phyloP scores from a whole-genome alignment of 2,329 filamentous ascomycete genomes.

The Pseudocercospora ulei region DNA sequence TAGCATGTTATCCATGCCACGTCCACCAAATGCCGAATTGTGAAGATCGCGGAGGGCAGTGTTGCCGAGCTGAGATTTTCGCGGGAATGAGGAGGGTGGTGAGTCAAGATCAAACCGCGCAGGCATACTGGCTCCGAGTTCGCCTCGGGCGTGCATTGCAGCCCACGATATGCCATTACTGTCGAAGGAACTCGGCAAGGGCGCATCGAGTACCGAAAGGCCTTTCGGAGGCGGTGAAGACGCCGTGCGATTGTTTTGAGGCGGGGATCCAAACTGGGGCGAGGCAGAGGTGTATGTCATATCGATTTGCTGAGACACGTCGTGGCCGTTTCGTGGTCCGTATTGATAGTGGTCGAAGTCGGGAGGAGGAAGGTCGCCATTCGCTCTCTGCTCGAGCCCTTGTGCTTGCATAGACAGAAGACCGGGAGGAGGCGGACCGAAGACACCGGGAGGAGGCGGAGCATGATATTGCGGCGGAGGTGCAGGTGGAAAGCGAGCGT shows the following conservation, averaged over 20 bases:
- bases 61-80: conserved; percentile 35
- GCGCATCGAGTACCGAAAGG: conserved; percentile 88
- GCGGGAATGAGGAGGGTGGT: conserved; percentile 57
- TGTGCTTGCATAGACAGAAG: conserved; percentile 34
- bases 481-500: conserved; percentile 43
- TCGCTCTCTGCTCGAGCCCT: conserved; percentile 28
- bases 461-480: conserved; percentile 20
- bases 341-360: conserved; percentile 30
- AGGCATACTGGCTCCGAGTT: conserved; percentile 80
- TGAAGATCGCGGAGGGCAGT: conserved; percentile 49
- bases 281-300: conserved; percentile 49
- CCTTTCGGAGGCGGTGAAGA: conserved; percentile 58
- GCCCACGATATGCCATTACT: conserved; percentile 90
- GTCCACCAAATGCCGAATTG: conserved; percentile 59
- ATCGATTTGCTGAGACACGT: conserved; percentile 40
- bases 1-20: conserved; percentile 39
- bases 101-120: conserved; percentile 85
- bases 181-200: conserved; percentile 88
- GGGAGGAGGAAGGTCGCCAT: conserved; percentile 21
- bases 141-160: conserved; percentile 65
- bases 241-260: conserved; percentile 65
- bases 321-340: conserved; percentile 26
- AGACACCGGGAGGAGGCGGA: conserved; percentile 18
- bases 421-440: conserved; percentile 28
- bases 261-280: conserved; percentile 71